phyloP scores from a whole-genome alignment of 805 yeast species.

The Jamesozyma rosinii region DNA sequence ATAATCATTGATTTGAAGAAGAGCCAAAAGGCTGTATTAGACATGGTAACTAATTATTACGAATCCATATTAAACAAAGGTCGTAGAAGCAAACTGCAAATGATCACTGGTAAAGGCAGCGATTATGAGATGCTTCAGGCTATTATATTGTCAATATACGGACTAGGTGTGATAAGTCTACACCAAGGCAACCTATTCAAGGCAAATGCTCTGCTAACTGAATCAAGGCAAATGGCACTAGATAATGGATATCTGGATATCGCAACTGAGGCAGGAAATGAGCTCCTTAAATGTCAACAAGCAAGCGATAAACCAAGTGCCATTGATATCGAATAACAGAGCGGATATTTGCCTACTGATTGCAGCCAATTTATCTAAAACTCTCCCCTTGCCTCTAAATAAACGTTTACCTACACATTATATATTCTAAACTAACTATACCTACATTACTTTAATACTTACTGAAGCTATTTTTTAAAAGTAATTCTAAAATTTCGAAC shows the following conservation, averaged over 20 bases:
- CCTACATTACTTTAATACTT: too few relatives aligned
- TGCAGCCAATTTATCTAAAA: too few relatives aligned
- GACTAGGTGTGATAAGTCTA: conserved; percentile 65
- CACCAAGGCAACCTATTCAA: conserved; percentile 44
- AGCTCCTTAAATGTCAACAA: conserved; percentile 28
- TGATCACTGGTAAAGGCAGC: conserved; percentile 16
- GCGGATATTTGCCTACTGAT: too few relatives aligned
- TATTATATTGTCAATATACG: conserved; percentile 68
- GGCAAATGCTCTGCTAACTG: conserved; percentile 51
- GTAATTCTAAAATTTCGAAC: too few relatives aligned
- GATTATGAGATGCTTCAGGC: conserved; percentile 44
- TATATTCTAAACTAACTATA: conserved; percentile 28
- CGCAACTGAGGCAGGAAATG: conserved; percentile 50
- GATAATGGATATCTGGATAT: conserved; percentile 53
- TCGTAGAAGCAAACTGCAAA: conserved; percentile 3
- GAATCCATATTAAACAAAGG: conserved; percentile 29
- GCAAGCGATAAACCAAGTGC: conserved; percentile 34
- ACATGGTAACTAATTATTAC: conserved; percentile 33
- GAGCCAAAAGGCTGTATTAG: conserved; percentile 20
- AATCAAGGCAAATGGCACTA: conserved; percentile 56
- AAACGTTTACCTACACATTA: conserved; percentile 48
- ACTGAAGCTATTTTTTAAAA: neutral
- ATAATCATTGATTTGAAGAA: conserved; percentile 9
- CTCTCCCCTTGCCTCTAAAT: neutral
- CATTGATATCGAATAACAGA: too few relatives aligned